These are phyloP conservation scores for Tricholoma sp. DNA, from an alignment of 768 basidiomycete species.

Conservation along the genomic window DNA sequence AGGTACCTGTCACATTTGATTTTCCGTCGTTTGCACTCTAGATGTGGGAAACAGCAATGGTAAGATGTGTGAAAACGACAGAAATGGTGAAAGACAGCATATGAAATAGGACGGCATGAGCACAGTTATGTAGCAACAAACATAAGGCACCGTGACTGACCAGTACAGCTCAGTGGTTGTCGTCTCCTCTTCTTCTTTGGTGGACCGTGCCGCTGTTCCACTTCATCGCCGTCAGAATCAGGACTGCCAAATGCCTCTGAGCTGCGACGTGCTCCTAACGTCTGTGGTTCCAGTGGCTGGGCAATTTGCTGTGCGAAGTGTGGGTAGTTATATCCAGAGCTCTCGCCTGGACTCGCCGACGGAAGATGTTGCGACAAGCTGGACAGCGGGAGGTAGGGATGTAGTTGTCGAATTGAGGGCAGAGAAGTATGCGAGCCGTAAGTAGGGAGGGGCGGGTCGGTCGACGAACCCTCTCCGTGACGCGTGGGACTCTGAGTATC, in stretches of 20 bases:
- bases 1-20: slow-evolving; percentile 82
- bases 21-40: slow-evolving; percentile 84
- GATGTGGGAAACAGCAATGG: slow-evolving; percentile 22
- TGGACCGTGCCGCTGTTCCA: slow-evolving; percentile 45
- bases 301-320: slow-evolving; percentile 21
- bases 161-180: slow-evolving; percentile 82
- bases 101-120: slow-evolving; percentile 17
- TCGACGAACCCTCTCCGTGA: slow-evolving; percentile 16
- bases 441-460: slow-evolving; percentile 14
- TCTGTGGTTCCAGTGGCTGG: slow-evolving; percentile 15
- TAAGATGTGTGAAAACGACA: slow-evolving; percentile 23
- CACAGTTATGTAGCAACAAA: slow-evolving; percentile 1
- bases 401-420: slow-evolving; percentile 66
- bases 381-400: slow-evolving; percentile 59
- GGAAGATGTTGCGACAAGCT: slow-evolving; percentile 25
- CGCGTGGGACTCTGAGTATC: slow-evolving; percentile 20
- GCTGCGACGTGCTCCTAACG: slow-evolving; percentile 22
- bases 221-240: slow-evolving; percentile 57
- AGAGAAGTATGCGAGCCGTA: slow-evolving; percentile 35
- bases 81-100: slow-evolving; percentile 6
- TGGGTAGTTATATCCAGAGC: slow-evolving; percentile 16
- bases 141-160: slow-evolving; percentile 38
- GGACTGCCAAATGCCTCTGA: slow-evolving; percentile 26
- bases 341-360: slow-evolving; percentile 11
- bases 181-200: slow-evolving; percentile 81